A percentile compares a stretch with the other conserved stretches of the same genome.
Evolutionary conservation across 805 yeast species (phyloP).

Genomic region (Cephaloascus albidus): DNA sequence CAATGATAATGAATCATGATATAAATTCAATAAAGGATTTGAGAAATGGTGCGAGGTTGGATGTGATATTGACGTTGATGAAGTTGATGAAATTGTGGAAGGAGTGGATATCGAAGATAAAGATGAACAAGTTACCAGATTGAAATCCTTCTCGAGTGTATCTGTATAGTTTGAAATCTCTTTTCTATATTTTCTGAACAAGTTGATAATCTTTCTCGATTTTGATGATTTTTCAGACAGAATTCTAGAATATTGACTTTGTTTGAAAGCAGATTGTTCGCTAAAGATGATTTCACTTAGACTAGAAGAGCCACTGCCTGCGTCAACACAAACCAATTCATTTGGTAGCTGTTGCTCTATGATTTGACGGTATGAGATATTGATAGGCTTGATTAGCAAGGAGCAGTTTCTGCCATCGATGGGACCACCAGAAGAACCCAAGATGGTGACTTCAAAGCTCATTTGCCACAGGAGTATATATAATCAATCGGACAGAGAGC

Average conservation of each 20-base stretch:
- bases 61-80: background rate
- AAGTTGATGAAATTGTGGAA: background rate
- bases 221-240: background rate
- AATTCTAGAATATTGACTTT: too few species aligned
- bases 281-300: constrained; percentile 32
- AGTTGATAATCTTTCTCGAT: background rate
- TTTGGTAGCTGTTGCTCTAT: constrained; percentile 13
- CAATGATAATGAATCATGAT: constrained; percentile 18
- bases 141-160: background rate
- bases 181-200: background rate
- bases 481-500: too few species aligned
- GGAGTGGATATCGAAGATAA: background rate
- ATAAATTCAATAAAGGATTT: constrained; percentile 12
- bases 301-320: constrained; percentile 63
- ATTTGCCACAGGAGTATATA: too few species aligned
- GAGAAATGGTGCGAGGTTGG: background rate
- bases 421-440: constrained; percentile 87
- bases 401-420: constrained; percentile 62
- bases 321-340: constrained; percentile 58
- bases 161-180: too few species aligned
- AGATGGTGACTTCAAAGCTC: constrained; percentile 51
- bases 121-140: background rate
- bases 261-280: constrained; percentile 6
- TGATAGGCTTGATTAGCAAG: constrained; percentile 50
- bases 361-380: constrained; percentile 28